Evolutionary conservation across 2,329 filamentous ascomycete genomes (phyloP).

Genomic region (Mycocentrospora acerina): DNA sequence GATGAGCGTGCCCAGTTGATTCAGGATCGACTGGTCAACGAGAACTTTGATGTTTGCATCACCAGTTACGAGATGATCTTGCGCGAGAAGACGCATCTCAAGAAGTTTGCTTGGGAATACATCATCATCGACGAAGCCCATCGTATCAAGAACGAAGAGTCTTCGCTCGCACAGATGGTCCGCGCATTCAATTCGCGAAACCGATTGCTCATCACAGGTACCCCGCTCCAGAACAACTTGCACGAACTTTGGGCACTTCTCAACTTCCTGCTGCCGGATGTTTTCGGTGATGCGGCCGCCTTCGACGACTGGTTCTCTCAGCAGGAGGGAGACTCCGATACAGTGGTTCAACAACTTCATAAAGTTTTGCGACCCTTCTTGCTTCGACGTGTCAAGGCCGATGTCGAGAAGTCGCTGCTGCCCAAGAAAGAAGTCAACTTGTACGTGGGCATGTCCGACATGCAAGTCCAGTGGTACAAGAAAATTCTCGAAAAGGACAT

Average conservation of each 20-base stretch:
- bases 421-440: slow-evolving; percentile 98
- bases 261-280: slow-evolving; percentile 96
- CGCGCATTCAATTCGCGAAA: slow-evolving; percentile 95
- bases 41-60: slow-evolving; percentile 96
- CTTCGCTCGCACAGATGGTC: slow-evolving; percentile 93
- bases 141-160: slow-evolving; percentile 99
- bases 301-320: slow-evolving; percentile 98
- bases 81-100: slow-evolving; percentile 88
- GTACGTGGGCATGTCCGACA: slow-evolving; percentile 97
- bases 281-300: slow-evolving; percentile 93
- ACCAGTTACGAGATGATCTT: slow-evolving; percentile 99
- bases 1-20: slow-evolving; percentile 89
- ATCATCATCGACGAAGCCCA: slow-evolving; percentile 99
- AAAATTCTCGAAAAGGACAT: slow-evolving; percentile 99
- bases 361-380: slow-evolving; percentile 90
- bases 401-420: slow-evolving; percentile 95
- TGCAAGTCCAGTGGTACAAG: slow-evolving; percentile 99
- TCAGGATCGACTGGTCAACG: slow-evolving; percentile 84
- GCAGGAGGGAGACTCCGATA: slow-evolving; percentile 88
- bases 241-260: slow-evolving; percentile 97
- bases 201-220: slow-evolving; percentile 91
- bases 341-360: slow-evolving; percentile 93
- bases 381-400: slow-evolving; percentile 91
- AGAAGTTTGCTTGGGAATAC: slow-evolving; percentile 99
- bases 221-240: slow-evolving; percentile 94